A percentile compares a stretch with the other conserved stretches of the same genome.
phyloP scores from a whole-genome alignment of 2,329 filamentous ascomycete genomes.

The Aspergillus latus region DNA sequence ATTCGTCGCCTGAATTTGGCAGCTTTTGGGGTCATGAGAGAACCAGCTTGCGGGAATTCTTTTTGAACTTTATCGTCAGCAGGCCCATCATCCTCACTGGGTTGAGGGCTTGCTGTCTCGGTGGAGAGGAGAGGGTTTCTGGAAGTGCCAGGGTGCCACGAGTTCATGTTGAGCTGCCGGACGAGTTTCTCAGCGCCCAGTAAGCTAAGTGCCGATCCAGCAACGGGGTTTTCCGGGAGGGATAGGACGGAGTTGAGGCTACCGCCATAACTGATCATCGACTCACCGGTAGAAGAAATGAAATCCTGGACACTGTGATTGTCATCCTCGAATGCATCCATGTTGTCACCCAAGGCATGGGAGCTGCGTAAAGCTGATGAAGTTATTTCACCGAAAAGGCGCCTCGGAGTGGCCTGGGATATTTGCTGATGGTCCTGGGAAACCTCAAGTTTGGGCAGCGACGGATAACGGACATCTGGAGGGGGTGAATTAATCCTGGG shows the following conservation, averaged over 20 bases:
- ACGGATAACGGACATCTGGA: constrained; percentile 42
- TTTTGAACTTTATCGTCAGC: constrained; percentile 22
- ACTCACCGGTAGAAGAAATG: constrained; percentile 42
- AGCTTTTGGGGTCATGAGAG: constrained; percentile 34
- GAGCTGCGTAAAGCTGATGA: constrained; percentile 56
- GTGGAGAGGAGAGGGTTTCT: constrained; percentile 31
- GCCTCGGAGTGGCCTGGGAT: constrained; percentile 35
- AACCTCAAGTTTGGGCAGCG: constrained; percentile 42
- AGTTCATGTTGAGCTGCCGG: constrained; percentile 49
- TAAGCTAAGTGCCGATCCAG: constrained; percentile 46
- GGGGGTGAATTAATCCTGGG: constrained; percentile 34
- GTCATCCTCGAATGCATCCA: constrained; percentile 32
- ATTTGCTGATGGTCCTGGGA: constrained; percentile 30
- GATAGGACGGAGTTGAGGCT: constrained; percentile 41
- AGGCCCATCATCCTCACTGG: constrained; percentile 30
- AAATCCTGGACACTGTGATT: constrained; percentile 41
- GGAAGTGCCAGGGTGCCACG: constrained; percentile 37
- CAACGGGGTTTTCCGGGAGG: constrained; percentile 35
- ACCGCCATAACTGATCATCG: constrained; percentile 36
- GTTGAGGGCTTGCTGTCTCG: constrained; percentile 35
- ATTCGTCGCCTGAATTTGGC: constrained; percentile 38
- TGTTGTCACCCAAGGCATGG: constrained; percentile 43
- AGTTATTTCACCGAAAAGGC: constrained; percentile 63
- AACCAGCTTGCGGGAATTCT: constrained; percentile 16
- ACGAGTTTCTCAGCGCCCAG: constrained; percentile 50